Conservation (phyloP, 106 monocot species). For the Ottelia alismoides region DNA sequence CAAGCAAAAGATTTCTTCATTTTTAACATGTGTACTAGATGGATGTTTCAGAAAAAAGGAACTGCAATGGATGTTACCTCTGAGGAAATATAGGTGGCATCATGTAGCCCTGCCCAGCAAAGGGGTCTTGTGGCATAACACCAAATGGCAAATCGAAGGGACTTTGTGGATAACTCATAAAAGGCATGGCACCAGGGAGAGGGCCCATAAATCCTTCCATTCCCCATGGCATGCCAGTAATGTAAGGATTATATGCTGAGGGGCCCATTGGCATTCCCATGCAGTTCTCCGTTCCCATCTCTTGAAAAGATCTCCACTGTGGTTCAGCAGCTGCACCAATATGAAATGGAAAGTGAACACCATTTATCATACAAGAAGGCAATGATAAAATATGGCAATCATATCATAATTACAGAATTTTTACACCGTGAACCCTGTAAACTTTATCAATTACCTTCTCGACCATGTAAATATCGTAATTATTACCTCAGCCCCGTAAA, state of each 20-base stretch:
- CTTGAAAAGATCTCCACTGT: constrained; percentile 68
- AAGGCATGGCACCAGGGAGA: constrained; percentile 59
- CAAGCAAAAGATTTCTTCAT: no score
- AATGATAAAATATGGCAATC: no score
- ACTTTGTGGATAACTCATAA: constrained; percentile 63
- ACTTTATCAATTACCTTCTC: no score
- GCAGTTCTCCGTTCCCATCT: constrained; percentile 50
- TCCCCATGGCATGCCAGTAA: constrained; percentile 49
- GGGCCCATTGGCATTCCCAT: constrained; percentile 53
- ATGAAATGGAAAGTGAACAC: background rate
- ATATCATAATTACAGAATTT: no score
- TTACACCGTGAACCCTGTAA: no score
- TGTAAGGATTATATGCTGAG: constrained; percentile 51
- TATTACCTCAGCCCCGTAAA: no score
- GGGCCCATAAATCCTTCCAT: constrained; percentile 63
- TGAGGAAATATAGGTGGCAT: constrained; percentile 61
- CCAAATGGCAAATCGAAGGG: constrained; percentile 69
- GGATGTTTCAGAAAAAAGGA: no score
- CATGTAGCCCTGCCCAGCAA: constrained; percentile 65
- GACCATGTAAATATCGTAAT: no score
- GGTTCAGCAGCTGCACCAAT: constrained; percentile 32
- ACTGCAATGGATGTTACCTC: no score
- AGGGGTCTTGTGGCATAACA: constrained; percentile 77
- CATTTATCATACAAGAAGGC: background rate
- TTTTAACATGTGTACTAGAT: no score